Base-by-base conservation (phyloP, 2,329 filamentous ascomycete species). In the Colletotrichum sojae region DNA sequence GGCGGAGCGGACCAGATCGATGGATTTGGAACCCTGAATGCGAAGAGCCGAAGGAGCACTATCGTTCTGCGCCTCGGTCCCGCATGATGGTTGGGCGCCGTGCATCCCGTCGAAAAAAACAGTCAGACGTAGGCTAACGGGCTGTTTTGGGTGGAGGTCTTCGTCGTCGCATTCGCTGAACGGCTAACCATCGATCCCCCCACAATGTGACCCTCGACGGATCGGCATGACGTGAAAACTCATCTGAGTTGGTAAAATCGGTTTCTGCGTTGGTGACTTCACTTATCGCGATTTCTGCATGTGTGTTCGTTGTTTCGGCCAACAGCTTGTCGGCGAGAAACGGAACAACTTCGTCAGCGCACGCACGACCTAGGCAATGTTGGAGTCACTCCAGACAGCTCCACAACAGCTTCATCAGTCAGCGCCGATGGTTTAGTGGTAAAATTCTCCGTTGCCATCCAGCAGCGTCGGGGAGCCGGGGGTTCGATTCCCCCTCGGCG, bases 371-470 rank as follows among this genome's bases (percentile, higher is more conserved):
- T 49, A 63, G 10, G 2, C 1, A 0, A 5, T 31, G 5, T 2
- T 6, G 22, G 3, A 0, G 6, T 2, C 5, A 9, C 0, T 0
- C 0, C 1, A 0, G 0, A 2, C 39, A 49, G 9, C 0, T 27
- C 40, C 60, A 65, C 48, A 16, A 1, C 25, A 3, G 18, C n/a
- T 5, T 45, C 5, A n/a, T 40, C 27, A 36, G n/a, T 5, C 27
- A 15, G 64, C 64, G 64, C 62, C 65, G 65, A 68, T 68, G 65
- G 65, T 68, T 68, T 68, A 68, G 65, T 68, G 54, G 61, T 68
- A 68, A 65, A 68, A 68, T 68, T 68, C 65, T 65, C 65, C 61
- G 65, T 68, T 68, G 65, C 65, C 65, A 68, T 45, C 22, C 5
- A 27, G 48, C 61, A 68, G 61, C 65, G 65, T 68, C 66, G 66